Percentiles rank a stretch among this genome's conserved stretches.
Conservation (phyloP, 2,329 filamentous ascomycete species). For the Thelonectria rubi region DNA sequence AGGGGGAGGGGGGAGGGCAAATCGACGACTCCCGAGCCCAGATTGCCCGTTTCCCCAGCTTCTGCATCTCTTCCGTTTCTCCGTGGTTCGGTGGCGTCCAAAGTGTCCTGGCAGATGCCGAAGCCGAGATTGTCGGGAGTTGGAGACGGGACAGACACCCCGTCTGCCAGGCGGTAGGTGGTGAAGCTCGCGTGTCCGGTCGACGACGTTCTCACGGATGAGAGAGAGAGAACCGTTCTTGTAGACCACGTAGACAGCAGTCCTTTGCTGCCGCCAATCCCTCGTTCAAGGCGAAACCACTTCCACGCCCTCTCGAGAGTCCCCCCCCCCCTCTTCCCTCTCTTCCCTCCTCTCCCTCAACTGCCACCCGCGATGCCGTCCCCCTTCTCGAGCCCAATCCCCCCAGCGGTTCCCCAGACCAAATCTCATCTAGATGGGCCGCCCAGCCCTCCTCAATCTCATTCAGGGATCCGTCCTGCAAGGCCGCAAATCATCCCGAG, state of each 20-base stretch:
- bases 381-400: background rate
- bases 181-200: no score
- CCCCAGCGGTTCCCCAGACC: slow-evolving; percentile 7
- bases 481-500: slow-evolving; percentile 9
- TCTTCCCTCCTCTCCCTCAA: no score
- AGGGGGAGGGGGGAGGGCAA: background rate
- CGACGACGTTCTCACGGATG: no score
- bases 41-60: slow-evolving; percentile 3
- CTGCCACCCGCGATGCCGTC: background rate
- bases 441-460: slow-evolving; percentile 3
- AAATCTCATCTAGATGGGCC: slow-evolving; percentile 7
- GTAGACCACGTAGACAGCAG: no score
- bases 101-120: background rate
- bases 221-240: no score
- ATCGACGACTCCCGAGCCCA: no score
- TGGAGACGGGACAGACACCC: background rate
- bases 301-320: no score
- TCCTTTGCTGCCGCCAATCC: no score
- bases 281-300: no score
- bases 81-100: slow-evolving; percentile 15
- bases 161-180: slow-evolving; percentile 3
- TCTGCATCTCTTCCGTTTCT: slow-evolving; percentile 10
- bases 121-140: background rate
- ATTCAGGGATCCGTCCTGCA: slow-evolving; percentile 15
- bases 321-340: no score